Evolutionary conservation across 768 basidiomycete genomes (phyloP), one percentile per base, ranked within the genome.

Genomic region (Termitomyces heimii): DNA sequence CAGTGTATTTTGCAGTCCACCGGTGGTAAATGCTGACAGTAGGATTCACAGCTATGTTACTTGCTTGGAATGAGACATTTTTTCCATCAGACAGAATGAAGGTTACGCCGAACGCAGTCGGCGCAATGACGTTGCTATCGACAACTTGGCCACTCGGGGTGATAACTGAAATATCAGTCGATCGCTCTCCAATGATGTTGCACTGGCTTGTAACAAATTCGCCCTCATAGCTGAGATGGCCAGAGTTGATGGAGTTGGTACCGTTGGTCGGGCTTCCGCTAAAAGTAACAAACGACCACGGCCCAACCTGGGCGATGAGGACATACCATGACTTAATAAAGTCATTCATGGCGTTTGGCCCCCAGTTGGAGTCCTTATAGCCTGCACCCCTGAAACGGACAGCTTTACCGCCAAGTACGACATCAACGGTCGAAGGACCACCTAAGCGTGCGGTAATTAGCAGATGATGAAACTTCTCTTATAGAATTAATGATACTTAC

Each of bases 331-430:
- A 54, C 39, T 49, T 20, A 20, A 62, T 46, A 43, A 62, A 62
- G 43, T 58, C 57, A 35, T 62, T 62, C 57, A 62, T 56, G 29
- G 60, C 60, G 35, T 58, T 50, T 8, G 60, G 52, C 16, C 54
- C 54, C 60, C 60, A 62, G 47, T 62, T 62, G 8, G 60, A 62
- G 29, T 62, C 60, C 49, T 62, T 62, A 43, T 62, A 62, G 20
- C 60, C 60, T 39, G 54, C 35, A 26, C 60, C 60, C 13, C 10
- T 34, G 46, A 62, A 62, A 34, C 45, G 40, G 22, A 62, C 52
- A 10, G 46, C 12, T 44, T 59, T 59, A 28, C 60, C 60, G 8
- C 51, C 54, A 22, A 62, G 42, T 32, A 53, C 43, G 32, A 56
- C 26, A 49, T 58, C 52, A 22, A 62, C 60, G 20, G 40, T 53